A percentile compares a stretch with the other conserved stretches of the same genome.
phyloP scores from a whole-genome alignment of 2,329 filamentous ascomycete genomes.

The Plectosphaerella sp. region DNA sequence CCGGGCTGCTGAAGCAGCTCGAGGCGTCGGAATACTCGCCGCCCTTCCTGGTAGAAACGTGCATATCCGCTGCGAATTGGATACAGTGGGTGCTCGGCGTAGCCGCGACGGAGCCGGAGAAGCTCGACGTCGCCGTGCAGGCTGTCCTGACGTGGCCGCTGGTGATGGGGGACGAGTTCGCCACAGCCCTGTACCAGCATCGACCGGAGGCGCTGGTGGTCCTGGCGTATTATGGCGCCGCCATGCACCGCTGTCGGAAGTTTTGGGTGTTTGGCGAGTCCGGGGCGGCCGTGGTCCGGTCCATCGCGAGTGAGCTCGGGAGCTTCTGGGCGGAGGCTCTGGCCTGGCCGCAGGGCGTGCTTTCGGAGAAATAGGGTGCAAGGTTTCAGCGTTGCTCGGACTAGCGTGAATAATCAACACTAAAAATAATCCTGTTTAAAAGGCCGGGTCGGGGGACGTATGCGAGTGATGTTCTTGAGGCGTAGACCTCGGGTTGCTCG shows the following conservation, averaged over 20 bases:
- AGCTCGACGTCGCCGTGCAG: conserved; percentile 5
- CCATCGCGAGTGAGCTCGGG: conserved; percentile 26
- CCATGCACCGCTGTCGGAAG: conserved; percentile 27
- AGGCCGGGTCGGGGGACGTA: too few relatives aligned
- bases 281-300: conserved; percentile 23
- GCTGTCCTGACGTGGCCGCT: conserved; percentile 30
- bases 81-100: conserved; percentile 13
- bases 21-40: neutral
- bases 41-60: conserved; percentile 6
- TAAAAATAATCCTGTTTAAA: too few relatives aligned
- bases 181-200: conserved; percentile 25
- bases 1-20: neutral
- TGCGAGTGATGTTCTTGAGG: too few relatives aligned
- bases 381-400: too few relatives aligned
- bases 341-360: conserved; percentile 25
- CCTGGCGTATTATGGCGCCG: conserved; percentile 35
- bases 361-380: too few relatives aligned
- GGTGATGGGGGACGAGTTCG: conserved; percentile 24
- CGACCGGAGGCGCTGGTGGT: conserved; percentile 33
- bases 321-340: conserved; percentile 26
- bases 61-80: conserved; percentile 3
- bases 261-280: conserved; percentile 28
- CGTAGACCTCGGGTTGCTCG: too few relatives aligned
- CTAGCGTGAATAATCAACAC: too few relatives aligned
- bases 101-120: conserved; percentile 5